Percentiles rank a stretch among this genome's conserved stretches.
Conservation (phyloP, 176 grass and related monocot species). For the Zoysia japonica region DNA sequence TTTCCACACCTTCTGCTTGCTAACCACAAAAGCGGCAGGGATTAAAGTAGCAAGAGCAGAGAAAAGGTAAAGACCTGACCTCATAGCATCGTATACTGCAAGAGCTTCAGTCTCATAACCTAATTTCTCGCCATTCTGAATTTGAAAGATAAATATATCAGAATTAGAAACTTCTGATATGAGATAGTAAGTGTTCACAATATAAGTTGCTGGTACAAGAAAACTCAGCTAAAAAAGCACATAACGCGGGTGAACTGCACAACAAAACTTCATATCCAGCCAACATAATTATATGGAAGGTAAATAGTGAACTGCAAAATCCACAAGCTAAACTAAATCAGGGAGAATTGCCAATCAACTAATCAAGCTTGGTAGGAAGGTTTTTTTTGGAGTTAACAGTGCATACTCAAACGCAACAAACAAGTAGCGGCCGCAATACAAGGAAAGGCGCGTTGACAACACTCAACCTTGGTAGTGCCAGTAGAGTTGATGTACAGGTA, state of each 20-base stretch:
- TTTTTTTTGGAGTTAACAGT: background rate
- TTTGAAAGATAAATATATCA: constrained; percentile 35
- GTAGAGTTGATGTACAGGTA: constrained; percentile 96
- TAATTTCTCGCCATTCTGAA: constrained; percentile 82
- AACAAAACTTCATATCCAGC: constrained; percentile 20
- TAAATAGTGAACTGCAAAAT: background rate
- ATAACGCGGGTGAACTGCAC: background rate
- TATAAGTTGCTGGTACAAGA: background rate
- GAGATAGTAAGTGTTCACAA: background rate
- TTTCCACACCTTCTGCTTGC: constrained; percentile 18
- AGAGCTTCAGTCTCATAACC: constrained; percentile 94
- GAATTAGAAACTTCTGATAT: background rate
- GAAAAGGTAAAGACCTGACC: constrained; percentile 38
- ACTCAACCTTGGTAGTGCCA: constrained; percentile 69
- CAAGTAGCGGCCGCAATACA: background rate
- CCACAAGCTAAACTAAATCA: constrained; percentile 19
- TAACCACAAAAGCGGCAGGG: background rate
- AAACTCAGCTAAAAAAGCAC: background rate
- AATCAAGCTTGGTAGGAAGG: background rate
- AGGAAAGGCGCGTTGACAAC: constrained; percentile 2
- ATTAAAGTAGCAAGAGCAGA: background rate
- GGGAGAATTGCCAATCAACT: background rate
- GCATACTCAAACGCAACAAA: background rate
- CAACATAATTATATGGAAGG: background rate
- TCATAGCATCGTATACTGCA: constrained; percentile 93